A percentile compares a stretch with the other conserved stretches of the same genome.
Conservation (phyloP, 306 rosid genomes). For the Astragalus membranaceus region DNA sequence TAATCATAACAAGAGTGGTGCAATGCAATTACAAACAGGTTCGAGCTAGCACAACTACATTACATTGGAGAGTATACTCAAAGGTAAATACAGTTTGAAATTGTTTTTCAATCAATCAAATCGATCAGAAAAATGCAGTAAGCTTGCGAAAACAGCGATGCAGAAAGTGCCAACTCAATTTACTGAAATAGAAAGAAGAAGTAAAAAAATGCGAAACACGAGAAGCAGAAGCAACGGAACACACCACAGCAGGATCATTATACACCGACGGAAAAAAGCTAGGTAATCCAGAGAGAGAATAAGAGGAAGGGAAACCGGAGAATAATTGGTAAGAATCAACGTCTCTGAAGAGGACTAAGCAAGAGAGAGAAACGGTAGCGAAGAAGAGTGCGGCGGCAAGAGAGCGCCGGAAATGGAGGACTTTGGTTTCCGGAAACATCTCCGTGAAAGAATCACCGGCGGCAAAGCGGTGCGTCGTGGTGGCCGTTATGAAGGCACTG, state of each 20-base stretch:
- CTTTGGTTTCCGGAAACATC: constrained; percentile 27
- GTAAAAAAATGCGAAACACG: not conserved
- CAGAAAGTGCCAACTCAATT: not conserved
- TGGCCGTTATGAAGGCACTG: not conserved
- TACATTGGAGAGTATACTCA: not conserved
- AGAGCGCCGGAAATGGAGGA: constrained; percentile 20
- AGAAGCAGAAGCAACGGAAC: constrained; percentile 18
- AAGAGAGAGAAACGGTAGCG: constrained; percentile 44
- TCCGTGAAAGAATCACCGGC: constrained; percentile 22
- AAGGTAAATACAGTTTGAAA: not conserved
- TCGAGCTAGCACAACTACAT: constrained; percentile 1
- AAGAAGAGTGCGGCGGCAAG: constrained; percentile 32
- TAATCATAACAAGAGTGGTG: not conserved
- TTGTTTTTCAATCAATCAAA: not conserved
- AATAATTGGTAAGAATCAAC: constrained; percentile 37
- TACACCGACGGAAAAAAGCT: constrained; percentile 22
- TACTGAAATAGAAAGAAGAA: not conserved
- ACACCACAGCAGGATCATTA: constrained; percentile 33
- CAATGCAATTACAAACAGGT: not conserved
- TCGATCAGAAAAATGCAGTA: not conserved
- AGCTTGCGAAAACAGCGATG: not conserved
- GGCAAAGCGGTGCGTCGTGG: not conserved
- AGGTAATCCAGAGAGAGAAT: constrained; percentile 19
- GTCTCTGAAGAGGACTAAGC: constrained; percentile 42
- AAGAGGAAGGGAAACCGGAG: constrained; percentile 35